A percentile compares a stretch with the other conserved stretches of the same genome.
Evolutionary conservation across 371 early-diverging fungal species (phyloP).

Genomic region (Chytridium lagenaria): DNA sequence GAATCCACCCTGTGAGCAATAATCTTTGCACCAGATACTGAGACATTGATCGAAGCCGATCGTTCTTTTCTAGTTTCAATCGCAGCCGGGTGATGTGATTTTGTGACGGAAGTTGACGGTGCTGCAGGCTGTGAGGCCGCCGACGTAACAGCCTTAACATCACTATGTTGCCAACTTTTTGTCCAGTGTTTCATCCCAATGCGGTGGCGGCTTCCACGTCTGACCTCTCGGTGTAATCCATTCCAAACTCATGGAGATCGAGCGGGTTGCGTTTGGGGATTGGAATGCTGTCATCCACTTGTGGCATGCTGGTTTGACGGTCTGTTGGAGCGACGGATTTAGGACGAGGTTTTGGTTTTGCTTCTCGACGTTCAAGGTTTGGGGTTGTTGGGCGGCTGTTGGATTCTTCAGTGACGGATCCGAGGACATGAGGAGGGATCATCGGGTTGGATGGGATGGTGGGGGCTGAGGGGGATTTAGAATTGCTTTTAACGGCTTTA

Average conservation of each 20-base stretch:
- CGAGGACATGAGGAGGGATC: too few relatives aligned
- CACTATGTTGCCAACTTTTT: not conserved
- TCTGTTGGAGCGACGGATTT: too few relatives aligned
- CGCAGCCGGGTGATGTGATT: too few relatives aligned
- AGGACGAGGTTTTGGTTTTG: too few relatives aligned
- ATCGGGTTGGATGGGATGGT: too few relatives aligned
- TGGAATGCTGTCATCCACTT: not conserved
- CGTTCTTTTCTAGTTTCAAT: too few relatives aligned
- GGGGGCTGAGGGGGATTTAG: too few relatives aligned
- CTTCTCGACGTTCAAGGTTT: too few relatives aligned
- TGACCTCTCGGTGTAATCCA: conserved; percentile 4
- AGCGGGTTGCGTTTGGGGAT: not conserved
- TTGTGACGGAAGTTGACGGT: not conserved
- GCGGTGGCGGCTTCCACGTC: conserved; percentile 6
- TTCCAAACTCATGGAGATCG: conserved; percentile 6
- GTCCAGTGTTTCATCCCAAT: not conserved
- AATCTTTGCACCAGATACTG: not conserved
- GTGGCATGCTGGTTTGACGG: not conserved
- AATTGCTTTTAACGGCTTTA: too few relatives aligned
- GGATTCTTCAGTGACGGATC: too few relatives aligned
- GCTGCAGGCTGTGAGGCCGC: not conserved
- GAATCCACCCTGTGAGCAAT: not conserved
- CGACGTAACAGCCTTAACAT: not conserved
- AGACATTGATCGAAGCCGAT: too few relatives aligned
- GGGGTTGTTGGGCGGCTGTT: too few relatives aligned